Conservation (phyloP, 768 basidiomycete species). For the Kwoniella heveanensis region DNA sequence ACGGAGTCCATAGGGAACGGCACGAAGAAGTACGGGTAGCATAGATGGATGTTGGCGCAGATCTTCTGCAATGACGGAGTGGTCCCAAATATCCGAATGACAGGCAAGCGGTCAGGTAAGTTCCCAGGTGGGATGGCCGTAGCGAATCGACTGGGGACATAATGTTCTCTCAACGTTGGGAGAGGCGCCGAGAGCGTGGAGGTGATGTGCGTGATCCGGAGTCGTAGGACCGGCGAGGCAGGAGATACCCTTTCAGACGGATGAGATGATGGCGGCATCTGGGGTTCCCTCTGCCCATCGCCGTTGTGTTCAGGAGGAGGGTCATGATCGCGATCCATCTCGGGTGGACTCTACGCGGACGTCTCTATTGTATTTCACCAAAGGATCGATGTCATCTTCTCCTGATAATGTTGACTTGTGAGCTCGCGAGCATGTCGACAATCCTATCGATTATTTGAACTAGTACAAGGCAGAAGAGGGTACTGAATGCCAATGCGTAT, state of each 20-base stretch:
- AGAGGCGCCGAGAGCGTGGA: constrained; percentile 46
- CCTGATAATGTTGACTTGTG: no score
- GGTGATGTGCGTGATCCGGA: constrained; percentile 57
- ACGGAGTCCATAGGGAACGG: constrained; percentile 74
- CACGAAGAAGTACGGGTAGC: constrained; percentile 87
- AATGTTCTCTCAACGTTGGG: constrained; percentile 36
- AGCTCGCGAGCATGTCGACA: no score
- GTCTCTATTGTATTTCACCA: no score
- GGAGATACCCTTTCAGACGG: neutral
- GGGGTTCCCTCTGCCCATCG: neutral
- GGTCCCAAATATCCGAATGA: constrained; percentile 82
- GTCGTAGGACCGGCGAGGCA: constrained; percentile 42
- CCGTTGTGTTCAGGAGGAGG: neutral
- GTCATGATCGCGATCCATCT: no score
- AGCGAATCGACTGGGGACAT: constrained; percentile 43
- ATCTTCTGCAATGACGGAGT: constrained; percentile 75
- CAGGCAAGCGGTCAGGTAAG: constrained; percentile 68
- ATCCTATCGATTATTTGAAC: no score
- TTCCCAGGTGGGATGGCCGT: constrained; percentile 48
- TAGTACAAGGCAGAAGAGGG: no score
- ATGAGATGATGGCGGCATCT: constrained; percentile 3
- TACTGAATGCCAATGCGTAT: no score
- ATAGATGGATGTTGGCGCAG: constrained; percentile 77
- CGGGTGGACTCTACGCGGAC: no score
- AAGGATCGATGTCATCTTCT: no score